These are phyloP conservation scores for Sporothrix dimorphospora DNA, from an alignment of 2,329 filamentous ascomycete species.

Conservation along the genomic window DNA sequence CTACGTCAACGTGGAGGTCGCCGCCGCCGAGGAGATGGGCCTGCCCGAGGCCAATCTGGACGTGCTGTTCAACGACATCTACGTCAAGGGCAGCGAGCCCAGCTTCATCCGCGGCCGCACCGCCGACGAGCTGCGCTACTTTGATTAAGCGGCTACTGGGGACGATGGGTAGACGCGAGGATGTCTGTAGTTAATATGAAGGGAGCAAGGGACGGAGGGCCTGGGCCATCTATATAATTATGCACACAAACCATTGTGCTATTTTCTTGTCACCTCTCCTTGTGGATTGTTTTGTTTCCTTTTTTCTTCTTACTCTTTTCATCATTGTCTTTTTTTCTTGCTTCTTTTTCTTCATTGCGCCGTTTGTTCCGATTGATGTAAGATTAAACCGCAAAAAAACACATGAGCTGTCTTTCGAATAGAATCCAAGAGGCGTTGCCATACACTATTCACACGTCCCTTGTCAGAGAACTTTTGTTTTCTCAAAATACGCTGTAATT, in stretches of 20 bases:
- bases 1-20: conserved; percentile 87
- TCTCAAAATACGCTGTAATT: not conserved
- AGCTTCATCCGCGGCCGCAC: conserved; percentile 84
- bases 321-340: not conserved
- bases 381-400: conserved; percentile 7
- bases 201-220: not conserved
- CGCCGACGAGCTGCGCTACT: conserved; percentile 94
- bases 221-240: conserved; percentile 1
- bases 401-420: not conserved
- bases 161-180: not conserved
- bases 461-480: not conserved
- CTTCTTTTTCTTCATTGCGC: conserved; percentile 4
- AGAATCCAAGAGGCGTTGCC: not conserved
- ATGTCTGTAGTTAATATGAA: not conserved
- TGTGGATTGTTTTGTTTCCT: not conserved
- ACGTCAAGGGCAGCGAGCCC: conserved; percentile 85
- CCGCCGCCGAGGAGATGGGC: conserved; percentile 84
- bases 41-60: conserved; percentile 75
- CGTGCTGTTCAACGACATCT: conserved; percentile 96
- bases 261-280: conserved; percentile 14
- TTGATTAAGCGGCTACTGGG: conserved; percentile 48
- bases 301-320: not conserved
- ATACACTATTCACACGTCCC: not conserved
- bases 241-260: conserved; percentile 14
- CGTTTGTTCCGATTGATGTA: conserved; percentile 18